Conservation (phyloP, 2,329 filamentous ascomycete species). For the Clarireedia paspali region DNA sequence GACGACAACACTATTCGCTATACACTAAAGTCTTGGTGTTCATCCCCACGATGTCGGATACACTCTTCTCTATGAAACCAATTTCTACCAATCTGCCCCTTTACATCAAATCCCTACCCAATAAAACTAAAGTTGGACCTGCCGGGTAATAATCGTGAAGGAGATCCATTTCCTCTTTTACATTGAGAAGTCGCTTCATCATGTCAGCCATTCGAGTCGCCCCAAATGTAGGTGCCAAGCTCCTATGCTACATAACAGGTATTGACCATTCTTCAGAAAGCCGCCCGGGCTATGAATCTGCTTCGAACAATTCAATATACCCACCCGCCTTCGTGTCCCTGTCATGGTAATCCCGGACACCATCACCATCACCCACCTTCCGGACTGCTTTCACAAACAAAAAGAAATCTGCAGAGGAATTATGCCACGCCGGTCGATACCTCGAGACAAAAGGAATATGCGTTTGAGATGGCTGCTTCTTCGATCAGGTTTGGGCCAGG, state of each 20-base stretch:
- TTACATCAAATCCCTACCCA: too few relatives aligned
- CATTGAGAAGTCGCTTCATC: too few relatives aligned
- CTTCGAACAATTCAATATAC: conserved; percentile 87
- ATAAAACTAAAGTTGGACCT: too few relatives aligned
- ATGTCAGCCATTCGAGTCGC: conserved; percentile 10
- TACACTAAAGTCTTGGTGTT: too few relatives aligned
- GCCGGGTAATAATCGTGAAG: too few relatives aligned
- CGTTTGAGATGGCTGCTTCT: conserved; percentile 96
- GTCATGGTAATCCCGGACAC: conserved; percentile 81
- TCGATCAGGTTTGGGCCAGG: conserved; percentile 91
- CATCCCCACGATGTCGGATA: too few relatives aligned
- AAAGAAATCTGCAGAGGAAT: conserved; percentile 39
- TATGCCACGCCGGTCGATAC: conserved; percentile 71
- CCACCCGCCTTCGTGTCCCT: conserved; percentile 82
- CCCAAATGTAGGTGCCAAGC: conserved; percentile 17
- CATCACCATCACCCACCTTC: conserved; percentile 50
- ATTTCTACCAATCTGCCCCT: too few relatives aligned
- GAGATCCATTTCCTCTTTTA: too few relatives aligned
- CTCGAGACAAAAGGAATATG: conserved; percentile 81
- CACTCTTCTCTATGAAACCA: too few relatives aligned
- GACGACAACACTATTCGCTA: neutral
- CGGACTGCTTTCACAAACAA: conserved; percentile 34
- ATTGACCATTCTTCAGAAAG: conserved; percentile 33
- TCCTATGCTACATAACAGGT: too few relatives aligned
- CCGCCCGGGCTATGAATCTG: conserved; percentile 59